Evolutionary conservation across 768 basidiomycete genomes (phyloP), one percentile per base, ranked within the genome.

Genomic region (Dioszegia crocea): DNA sequence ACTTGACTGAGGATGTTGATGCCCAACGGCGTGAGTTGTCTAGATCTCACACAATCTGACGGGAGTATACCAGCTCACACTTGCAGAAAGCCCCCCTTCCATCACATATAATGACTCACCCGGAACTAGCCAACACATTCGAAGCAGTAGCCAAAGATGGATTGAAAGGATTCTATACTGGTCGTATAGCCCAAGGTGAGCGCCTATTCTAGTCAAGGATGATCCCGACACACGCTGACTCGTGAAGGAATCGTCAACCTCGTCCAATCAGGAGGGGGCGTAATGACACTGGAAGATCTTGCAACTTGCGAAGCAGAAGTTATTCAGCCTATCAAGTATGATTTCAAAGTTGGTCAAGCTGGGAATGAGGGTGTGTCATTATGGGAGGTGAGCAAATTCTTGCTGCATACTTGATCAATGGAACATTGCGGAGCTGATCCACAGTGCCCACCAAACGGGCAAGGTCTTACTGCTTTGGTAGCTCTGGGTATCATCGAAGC

Each of bases 401-500:
- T n/a, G n/a, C n/a, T n/a, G n/a, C n/a, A n/a, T 11, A 10, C 33
- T 14, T 17, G n/a, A n/a, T n/a, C n/a, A n/a, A n/a, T n/a, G 24
- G 38, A 36, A 19, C 16, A 40, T 8, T 21, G 3, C 38, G 1
- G 17, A 40, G 31, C 50, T 47, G 29, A 39, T 14, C 33, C 19
- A 4, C 21, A 91, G 90, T 94, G 91, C 68, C 94, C 93, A 8
- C 94, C 94, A 0, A 98, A 96, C 74, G 92, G 94, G 9, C 93
- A 97, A 83, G 94, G 93, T n/a, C 83, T 99, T 40, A 94, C 93
- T 4, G 90, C 96, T 0, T 82, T 98, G 8, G 79, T 99, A 29
- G 91, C 93, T 12, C 83, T 98, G 21, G 96, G 96, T 1, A 90
- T 99, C 59, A 80, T 99, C 48, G 94, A 98, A 66, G 84, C 82